Conservation (phyloP, 1,139 yeast genomes). For the Nadsonia commutata region DNA sequence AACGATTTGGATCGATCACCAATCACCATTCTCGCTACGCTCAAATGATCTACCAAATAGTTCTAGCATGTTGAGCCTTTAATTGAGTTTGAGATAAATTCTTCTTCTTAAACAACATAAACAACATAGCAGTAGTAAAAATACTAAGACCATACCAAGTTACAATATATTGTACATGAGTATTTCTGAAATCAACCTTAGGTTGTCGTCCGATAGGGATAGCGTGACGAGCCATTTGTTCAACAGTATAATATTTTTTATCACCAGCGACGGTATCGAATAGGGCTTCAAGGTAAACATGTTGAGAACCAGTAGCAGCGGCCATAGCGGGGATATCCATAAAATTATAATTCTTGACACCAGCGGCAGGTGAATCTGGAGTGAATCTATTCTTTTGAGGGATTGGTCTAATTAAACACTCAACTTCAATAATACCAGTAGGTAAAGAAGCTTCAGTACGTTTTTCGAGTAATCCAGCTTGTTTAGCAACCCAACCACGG, state of each 20-base stretch:
- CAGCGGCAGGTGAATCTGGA: slow-evolving; percentile 61
- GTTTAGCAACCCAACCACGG: slow-evolving; percentile 85
- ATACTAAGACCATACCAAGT: slow-evolving; percentile 90
- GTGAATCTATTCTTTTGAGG: slow-evolving; percentile 60
- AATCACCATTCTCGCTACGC: too few species aligned
- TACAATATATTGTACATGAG: slow-evolving; percentile 79
- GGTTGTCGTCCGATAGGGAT: slow-evolving; percentile 83
- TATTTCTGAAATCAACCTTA: slow-evolving; percentile 65
- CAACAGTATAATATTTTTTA: slow-evolving; percentile 16
- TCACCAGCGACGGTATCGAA: slow-evolving; percentile 13
- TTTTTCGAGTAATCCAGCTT: slow-evolving; percentile 47
- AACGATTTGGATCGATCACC: too few species aligned
- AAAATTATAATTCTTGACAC: slow-evolving; percentile 30
- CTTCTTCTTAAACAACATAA: slow-evolving; percentile 25
- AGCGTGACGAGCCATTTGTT: slow-evolving; percentile 43
- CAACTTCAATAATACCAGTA: slow-evolving; percentile 55
- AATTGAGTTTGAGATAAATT: not conserved
- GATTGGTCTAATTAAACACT: slow-evolving; percentile 59
- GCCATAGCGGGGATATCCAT: slow-evolving; percentile 80
- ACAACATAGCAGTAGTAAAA: slow-evolving; percentile 51
- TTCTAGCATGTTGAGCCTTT: not conserved
- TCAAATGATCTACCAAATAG: not conserved
- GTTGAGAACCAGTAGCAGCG: slow-evolving; percentile 45
- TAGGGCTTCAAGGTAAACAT: slow-evolving; percentile 66
- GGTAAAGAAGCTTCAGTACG: slow-evolving; percentile 63